Conservation (phyloP, 2,329 filamentous ascomycete species). For the Capronia americana region DNA sequence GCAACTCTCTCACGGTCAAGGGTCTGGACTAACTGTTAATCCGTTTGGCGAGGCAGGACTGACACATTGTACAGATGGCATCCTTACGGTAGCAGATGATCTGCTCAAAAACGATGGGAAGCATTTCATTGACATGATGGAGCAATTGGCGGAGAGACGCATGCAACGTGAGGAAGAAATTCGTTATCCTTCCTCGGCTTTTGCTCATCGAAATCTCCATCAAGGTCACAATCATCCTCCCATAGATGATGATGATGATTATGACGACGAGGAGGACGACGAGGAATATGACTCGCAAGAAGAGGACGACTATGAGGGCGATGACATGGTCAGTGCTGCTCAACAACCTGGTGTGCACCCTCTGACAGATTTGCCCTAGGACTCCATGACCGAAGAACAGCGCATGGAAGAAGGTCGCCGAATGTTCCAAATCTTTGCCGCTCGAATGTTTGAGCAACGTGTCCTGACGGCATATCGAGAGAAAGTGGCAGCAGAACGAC, state of each 20-base stretch:
- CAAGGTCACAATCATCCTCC: slow-evolving; percentile 76
- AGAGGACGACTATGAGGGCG: slow-evolving; percentile 69
- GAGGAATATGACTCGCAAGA: slow-evolving; percentile 68
- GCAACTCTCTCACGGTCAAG: slow-evolving; percentile 95
- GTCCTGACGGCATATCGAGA: slow-evolving; percentile 97
- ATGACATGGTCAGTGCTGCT: slow-evolving; percentile 62
- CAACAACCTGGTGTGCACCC: slow-evolving; percentile 41
- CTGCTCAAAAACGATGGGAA: slow-evolving; percentile 98
- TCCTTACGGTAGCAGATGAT: slow-evolving; percentile 97
- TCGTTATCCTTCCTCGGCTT: slow-evolving; percentile 68
- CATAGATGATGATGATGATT: slow-evolving; percentile 76
- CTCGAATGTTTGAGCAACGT: slow-evolving; percentile 97
- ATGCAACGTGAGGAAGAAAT: slow-evolving; percentile 97
- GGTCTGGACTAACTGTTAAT: slow-evolving; percentile 53
- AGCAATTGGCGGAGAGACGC: slow-evolving; percentile 93
- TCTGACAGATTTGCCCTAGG: slow-evolving; percentile 64
- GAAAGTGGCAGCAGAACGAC: slow-evolving; percentile 91
- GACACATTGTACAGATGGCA: slow-evolving; percentile 69
- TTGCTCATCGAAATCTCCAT: slow-evolving; percentile 64
- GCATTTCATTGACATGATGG: slow-evolving; percentile 99
- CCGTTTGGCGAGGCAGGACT: slow-evolving; percentile 8
- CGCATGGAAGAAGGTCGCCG: slow-evolving; percentile 97
- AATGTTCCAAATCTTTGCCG: slow-evolving; percentile 99
- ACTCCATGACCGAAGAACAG: slow-evolving; percentile 96
- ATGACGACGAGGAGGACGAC: slow-evolving; percentile 79